Base-by-base conservation (phyloP, 805 yeast genomes). In the Saturnispora saitoi region DNA sequence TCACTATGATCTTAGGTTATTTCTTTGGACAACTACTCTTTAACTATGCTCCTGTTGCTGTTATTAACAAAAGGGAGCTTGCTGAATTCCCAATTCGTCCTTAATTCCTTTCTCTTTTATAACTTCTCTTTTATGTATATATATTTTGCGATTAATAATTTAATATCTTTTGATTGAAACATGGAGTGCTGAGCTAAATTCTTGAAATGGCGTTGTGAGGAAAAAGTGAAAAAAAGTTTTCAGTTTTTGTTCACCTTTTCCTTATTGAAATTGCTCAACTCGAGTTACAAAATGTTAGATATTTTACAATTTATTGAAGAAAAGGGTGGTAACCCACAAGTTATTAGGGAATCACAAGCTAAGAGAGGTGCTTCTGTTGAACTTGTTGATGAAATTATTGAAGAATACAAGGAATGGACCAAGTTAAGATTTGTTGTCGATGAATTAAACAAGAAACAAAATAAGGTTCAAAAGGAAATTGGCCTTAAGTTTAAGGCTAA, bases 301-400 rank as follows among this genome's bases (percentile, higher is more conserved):
- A 87, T 93, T 57, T 74, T 83, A 56, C 85, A 86, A 64, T 93
- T 93, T 66, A 83, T 93, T 58, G 95, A 82, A 58, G 99, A 93
- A 65, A 91, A 89, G 70, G 99, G 99, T 51, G 99, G 99, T 54
- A 80, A 90, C 67, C 96, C 99, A 39, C 91, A 90, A 58, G 73
- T 73, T 48, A 88, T 93, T 65, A 84, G 84, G 66, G 78, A 72
- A 62, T 90, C 97, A 34, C 99, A 93, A 70, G 80, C 72, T 67
- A 95, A 95, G 54, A 88, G 99, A 75, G 95, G 95, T 53, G 98
- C 79, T 58, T 72, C 93, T 32, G 98, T 90, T 47, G 99, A 93
- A 69, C 63, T 93, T 47, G 98, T 93, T 46, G 99, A 93, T 66
- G 96, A 91, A 71, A 90, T 93, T 66, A 87, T 93, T 64, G 75